Percentiles rank a stretch among this genome's conserved stretches.
Conservation (phyloP, 495 filamentous ascomycete species). For the Aspergillus cavernicola region DNA sequence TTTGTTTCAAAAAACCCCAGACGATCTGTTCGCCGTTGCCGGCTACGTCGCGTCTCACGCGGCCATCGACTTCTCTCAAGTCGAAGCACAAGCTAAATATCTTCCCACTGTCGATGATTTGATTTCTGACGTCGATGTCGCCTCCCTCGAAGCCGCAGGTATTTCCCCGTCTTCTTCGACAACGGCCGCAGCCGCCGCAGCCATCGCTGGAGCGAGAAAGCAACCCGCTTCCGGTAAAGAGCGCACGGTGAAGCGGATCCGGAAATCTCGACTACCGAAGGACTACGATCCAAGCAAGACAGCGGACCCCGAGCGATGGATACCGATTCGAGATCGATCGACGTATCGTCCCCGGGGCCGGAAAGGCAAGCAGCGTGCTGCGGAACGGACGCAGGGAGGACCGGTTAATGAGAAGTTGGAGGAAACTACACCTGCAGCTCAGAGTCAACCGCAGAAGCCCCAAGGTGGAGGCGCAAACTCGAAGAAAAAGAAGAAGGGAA, state of each 20-base stretch:
- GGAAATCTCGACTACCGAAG: slow-evolving; percentile 70
- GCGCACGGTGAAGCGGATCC: slow-evolving; percentile 58
- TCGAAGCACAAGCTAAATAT: slow-evolving; percentile 54
- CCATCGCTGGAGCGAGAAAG: slow-evolving; percentile 50
- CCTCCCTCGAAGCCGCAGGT: slow-evolving; percentile 70
- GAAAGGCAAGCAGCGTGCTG: slow-evolving; percentile 80
- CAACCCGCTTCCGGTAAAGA: slow-evolving; percentile 51
- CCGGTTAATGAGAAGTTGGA: slow-evolving; percentile 65
- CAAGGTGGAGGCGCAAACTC: slow-evolving; percentile 42
- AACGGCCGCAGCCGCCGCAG: slow-evolving; percentile 32
- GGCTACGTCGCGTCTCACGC: slow-evolving; percentile 84
- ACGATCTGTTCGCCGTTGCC: slow-evolving; percentile 64
- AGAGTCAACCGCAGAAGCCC: slow-evolving; percentile 31
- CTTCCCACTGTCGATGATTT: slow-evolving; percentile 66
- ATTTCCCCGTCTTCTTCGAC: slow-evolving; percentile 57
- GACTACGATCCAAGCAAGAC: slow-evolving; percentile 71
- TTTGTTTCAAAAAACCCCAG: slow-evolving; percentile 58
- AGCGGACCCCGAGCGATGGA: slow-evolving; percentile 86
- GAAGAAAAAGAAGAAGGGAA: slow-evolving; percentile 63
- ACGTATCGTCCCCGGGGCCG: slow-evolving; percentile 85
- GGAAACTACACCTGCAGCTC: slow-evolving; percentile 52
- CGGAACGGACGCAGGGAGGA: slow-evolving; percentile 82
- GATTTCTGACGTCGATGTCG: slow-evolving; percentile 61
- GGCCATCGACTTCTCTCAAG: slow-evolving; percentile 57
- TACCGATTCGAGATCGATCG: slow-evolving; percentile 83